phyloP scores from a whole-genome alignment of 495 filamentous ascomycete genomes.

The Annulohypoxylon stygium region DNA sequence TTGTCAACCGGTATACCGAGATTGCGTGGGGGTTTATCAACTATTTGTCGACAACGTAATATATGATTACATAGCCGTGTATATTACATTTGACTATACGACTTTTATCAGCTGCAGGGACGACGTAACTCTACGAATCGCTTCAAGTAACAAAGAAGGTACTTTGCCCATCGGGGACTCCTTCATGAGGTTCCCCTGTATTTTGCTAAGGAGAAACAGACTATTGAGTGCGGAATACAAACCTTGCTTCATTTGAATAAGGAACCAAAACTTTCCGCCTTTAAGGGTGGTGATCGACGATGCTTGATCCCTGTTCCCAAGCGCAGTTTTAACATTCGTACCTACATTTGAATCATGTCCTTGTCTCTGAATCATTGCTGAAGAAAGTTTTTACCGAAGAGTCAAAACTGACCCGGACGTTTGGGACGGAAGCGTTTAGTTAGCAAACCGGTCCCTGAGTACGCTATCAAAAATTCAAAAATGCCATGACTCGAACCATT shows the following conservation, averaged over 20 bases:
- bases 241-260: conserved; percentile 6
- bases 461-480: conserved; percentile 6
- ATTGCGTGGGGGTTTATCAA: conserved; percentile 14
- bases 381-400: not conserved
- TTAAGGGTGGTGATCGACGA: not conserved
- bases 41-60: conserved; percentile 11
- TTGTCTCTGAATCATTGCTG: not conserved
- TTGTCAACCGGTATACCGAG: conserved; percentile 21
- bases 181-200: not conserved
- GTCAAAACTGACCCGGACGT: conserved; percentile 11
- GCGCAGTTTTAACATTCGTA: conserved; percentile 1
- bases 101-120: not conserved
- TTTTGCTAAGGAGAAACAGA: conserved; percentile 2
- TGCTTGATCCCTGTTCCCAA: not conserved
- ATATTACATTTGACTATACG: not conserved
- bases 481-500: conserved; percentile 34
- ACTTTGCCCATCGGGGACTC: conserved; percentile 3
- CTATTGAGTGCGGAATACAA: not conserved
- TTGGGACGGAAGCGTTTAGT: conserved; percentile 9
- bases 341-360: not conserved
- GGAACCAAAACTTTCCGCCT: not conserved
- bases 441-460: conserved; percentile 19
- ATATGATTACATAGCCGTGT: conserved; percentile 2
- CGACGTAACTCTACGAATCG: not conserved
- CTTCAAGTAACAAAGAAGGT: conserved; percentile 7